Evolutionary conservation across 2,329 filamentous ascomycete species (phyloP), one percentile per base, ranked within the genome.

Genomic region (Botrytis byssoidea): DNA sequence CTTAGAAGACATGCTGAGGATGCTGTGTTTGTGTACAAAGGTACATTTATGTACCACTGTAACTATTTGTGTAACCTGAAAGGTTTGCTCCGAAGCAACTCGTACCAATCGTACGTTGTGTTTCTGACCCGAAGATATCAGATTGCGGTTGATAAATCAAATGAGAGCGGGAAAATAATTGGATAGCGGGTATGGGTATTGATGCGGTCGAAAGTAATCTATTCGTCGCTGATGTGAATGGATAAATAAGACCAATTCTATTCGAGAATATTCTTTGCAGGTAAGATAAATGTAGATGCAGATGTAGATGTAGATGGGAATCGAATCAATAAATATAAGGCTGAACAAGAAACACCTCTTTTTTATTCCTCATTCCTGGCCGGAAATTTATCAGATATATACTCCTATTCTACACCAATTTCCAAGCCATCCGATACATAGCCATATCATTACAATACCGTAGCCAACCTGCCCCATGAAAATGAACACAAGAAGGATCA

Each of bases 401-500:
- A 70, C 37, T 51, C 37, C 67, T 57, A 57, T 32, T 29, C 51
- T 29, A 29, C 51, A 57, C n/a, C 7, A 32, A 29, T 8, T 8
- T 29, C 40, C 51, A 71, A 42, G 55, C 42, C 59, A 69, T 51
- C n/a, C 51, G 51, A 57, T 57, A 51, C 66, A n/a, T 37, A 42
- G 35, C 32, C 22, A 51, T 59, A 44, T 64, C 35, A 37, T 7
- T 18, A 16, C 32, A 18, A 29, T 61, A 40, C 40, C 61, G 57
- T 68, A 68, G 35, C 46, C 65, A 68, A 63, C 60, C 7, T 42
- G 25, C 25, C 44, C 35, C 29, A 37, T n/a, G 25, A 51, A 48
- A 35, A 29, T 46, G 48, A 60, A 68, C 63, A 72, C 63, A 68
- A 60, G 70, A 59, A 72, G 70, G 70, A 72, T 72, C 70, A 72